A percentile compares a stretch with the other conserved stretches of the same genome.
These are phyloP conservation scores for Populus deltoides DNA, from an alignment of 345 rosid species.

Conservation along the genomic window DNA sequence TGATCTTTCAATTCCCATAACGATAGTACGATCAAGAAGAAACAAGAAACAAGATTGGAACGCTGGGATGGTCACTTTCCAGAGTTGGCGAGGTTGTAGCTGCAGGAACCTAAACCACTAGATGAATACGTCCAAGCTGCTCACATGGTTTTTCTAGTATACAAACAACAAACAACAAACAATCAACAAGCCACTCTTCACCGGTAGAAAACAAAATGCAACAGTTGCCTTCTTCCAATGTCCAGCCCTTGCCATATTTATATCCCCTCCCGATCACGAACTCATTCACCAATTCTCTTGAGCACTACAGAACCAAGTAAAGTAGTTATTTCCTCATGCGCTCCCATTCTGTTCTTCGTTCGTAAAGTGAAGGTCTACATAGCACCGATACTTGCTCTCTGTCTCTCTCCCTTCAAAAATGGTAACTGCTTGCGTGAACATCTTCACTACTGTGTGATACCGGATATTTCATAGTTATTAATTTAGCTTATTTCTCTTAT, in stretches of 20 bases:
- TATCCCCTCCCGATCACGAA: not conserved
- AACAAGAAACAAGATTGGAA: conserved; percentile 9
- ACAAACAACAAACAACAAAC: conserved; percentile 8
- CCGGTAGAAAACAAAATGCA: not conserved
- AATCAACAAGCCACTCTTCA: not conserved
- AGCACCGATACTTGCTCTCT: not conserved
- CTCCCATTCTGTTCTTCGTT: not conserved
- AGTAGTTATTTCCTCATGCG: not conserved
- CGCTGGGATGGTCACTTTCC: not conserved
- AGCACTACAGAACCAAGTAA: not conserved
- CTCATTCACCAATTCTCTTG: not conserved
- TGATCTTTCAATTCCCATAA: not conserved
- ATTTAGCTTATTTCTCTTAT: conserved; percentile 1
- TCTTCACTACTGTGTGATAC: not conserved
- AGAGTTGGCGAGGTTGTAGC: not conserved
- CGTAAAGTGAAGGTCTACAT: not conserved
- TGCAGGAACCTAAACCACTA: conserved; percentile 7
- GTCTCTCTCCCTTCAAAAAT: not conserved
- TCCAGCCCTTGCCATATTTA: not conserved
- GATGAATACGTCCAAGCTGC: not conserved
- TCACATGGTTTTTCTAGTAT: not conserved
- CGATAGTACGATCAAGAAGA: not conserved
- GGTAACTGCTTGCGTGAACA: conserved; percentile 5
- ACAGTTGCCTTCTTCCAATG: not conserved
- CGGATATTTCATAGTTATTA: too few species aligned